These are phyloP conservation scores for Ziziphus jujuba DNA, from an alignment of 306 rosid genomes.

Conservation along the genomic window DNA sequence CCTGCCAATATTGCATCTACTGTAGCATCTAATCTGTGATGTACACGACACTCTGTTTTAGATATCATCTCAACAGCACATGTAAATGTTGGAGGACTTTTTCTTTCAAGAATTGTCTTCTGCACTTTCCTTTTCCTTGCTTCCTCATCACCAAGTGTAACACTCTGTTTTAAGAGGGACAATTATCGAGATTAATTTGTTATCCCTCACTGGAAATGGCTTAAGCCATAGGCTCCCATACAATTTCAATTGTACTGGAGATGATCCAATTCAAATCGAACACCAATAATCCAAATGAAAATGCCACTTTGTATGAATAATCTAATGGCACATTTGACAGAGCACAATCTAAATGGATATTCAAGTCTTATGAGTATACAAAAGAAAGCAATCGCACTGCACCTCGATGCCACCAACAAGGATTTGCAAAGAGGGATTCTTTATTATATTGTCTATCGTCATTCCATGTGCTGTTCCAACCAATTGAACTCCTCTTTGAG, in stretches of 20 bases:
- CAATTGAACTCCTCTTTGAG: slow-evolving; percentile 99
- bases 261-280: slow-evolving; percentile 16
- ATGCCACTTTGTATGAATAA: background rate
- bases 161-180: slow-evolving; percentile 67
- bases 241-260: background rate
- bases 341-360: background rate
- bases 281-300: background rate
- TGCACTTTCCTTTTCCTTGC: slow-evolving; percentile 94
- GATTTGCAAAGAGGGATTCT: slow-evolving; percentile 87
- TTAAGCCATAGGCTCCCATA: background rate
- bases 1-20: slow-evolving; percentile 97
- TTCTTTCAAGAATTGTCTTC: slow-evolving; percentile 98
- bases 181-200: slow-evolving; percentile 14
- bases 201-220: slow-evolving; percentile 21
- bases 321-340: background rate
- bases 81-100: slow-evolving; percentile 93
- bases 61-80: slow-evolving; percentile 98
- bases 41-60: slow-evolving; percentile 85
- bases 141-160: slow-evolving; percentile 98
- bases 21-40: slow-evolving; percentile 93
- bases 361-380: slow-evolving; percentile 10
- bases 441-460: slow-evolving; percentile 79
- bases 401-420: slow-evolving; percentile 99
- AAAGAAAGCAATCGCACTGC: slow-evolving; percentile 23
- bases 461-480: slow-evolving; percentile 99